Conservation (phyloP, 2,329 filamentous ascomycete species). For the Alternaria novae-zelandiae region DNA sequence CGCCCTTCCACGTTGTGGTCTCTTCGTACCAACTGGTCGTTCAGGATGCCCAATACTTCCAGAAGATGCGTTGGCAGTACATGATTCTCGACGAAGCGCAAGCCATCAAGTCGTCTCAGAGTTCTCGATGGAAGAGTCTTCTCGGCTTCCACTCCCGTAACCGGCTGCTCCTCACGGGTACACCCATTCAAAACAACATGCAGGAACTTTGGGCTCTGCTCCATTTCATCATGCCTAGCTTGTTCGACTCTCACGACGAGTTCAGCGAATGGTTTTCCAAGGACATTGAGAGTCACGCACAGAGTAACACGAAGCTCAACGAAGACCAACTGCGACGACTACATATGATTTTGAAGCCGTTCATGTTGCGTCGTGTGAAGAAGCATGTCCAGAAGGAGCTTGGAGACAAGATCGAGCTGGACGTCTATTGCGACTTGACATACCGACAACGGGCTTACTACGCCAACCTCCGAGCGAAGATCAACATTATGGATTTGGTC, state of each 20-base stretch:
- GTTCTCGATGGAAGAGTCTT: slow-evolving; percentile 95
- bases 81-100: slow-evolving; percentile 99
- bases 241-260: slow-evolving; percentile 93
- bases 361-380: slow-evolving; percentile 99
- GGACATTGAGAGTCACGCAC: slow-evolving; percentile 96
- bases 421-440: slow-evolving; percentile 95
- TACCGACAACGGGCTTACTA: slow-evolving; percentile 96
- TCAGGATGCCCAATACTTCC: slow-evolving; percentile 94
- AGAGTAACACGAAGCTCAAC: slow-evolving; percentile 99
- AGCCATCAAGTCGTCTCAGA: slow-evolving; percentile 97
- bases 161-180: slow-evolving; percentile 89
- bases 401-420: slow-evolving; percentile 96
- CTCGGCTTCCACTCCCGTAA: slow-evolving; percentile 95
- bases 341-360: slow-evolving; percentile 98
- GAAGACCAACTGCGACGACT: slow-evolving; percentile 96
- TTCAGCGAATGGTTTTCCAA: slow-evolving; percentile 96
- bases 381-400: slow-evolving; percentile 99
- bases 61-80: slow-evolving; percentile 99
- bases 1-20: slow-evolving; percentile 92
- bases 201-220: slow-evolving; percentile 96
- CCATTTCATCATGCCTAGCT: slow-evolving; percentile 99
- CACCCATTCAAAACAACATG: slow-evolving; percentile 99
- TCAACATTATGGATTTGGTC: slow-evolving; percentile 97
- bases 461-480: slow-evolving; percentile 89
- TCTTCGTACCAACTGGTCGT: slow-evolving; percentile 98